Percentiles rank a stretch among this genome's conserved stretches.
These are phyloP conservation scores for Solanum medicagineum DNA, from an alignment of 257 asterid species.

Conservation along the genomic window DNA sequence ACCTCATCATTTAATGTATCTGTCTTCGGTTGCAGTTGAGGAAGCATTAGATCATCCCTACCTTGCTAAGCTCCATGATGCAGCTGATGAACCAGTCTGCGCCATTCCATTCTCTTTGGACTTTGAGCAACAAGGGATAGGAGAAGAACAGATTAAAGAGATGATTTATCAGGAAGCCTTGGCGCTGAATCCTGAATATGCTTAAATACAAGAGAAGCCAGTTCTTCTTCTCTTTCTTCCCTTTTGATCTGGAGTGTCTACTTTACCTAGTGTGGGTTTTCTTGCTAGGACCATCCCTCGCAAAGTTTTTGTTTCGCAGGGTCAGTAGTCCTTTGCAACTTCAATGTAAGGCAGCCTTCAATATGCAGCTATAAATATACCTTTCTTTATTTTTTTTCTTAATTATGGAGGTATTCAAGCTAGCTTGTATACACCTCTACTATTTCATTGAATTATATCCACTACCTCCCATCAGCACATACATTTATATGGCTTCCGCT, in stretches of 20 bases:
- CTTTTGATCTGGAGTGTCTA: not conserved
- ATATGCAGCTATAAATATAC: not conserved
- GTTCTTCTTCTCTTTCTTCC: not conserved
- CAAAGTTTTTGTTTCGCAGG: not conserved
- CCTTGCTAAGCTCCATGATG: conserved; percentile 66
- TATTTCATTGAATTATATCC: not conserved
- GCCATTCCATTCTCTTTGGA: conserved; percentile 52
- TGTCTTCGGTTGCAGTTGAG: conserved; percentile 42
- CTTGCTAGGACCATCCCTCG: not conserved
- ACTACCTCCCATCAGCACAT: not conserved
- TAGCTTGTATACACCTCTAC: not conserved
- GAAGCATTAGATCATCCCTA: conserved; percentile 82
- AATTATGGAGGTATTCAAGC: not conserved
- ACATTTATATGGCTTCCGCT: not conserved
- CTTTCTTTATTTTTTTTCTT: not conserved
- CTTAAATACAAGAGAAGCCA: conserved; percentile 1
- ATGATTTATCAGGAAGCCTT: conserved; percentile 79
- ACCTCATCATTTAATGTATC: not conserved
- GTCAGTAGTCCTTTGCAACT: not conserved
- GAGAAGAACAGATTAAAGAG: conserved; percentile 88
- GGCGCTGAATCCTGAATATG: conserved; percentile 47
- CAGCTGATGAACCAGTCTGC: conserved; percentile 77
- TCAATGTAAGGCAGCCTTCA: not conserved
- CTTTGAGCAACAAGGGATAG: conserved; percentile 56
- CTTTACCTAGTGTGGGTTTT: not conserved